Evolutionary conservation across 176 grass and related monocot genomes (phyloP).

Genomic region (Oryza longistaminata): DNA sequence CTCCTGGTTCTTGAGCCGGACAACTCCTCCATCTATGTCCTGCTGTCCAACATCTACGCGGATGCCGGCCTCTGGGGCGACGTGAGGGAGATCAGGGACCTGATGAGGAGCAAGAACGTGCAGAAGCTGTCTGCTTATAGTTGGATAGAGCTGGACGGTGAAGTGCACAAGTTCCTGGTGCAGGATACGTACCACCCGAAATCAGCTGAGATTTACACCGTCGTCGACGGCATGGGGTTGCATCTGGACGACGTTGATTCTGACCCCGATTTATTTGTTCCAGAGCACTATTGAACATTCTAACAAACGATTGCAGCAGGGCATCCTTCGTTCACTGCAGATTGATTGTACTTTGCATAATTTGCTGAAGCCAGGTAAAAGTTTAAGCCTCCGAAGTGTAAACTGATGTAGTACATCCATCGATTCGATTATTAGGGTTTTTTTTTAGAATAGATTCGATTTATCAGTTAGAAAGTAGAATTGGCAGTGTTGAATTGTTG

Average conservation of each 20-base stretch:
- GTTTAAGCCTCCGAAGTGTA: background rate
- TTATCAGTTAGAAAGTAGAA: background rate
- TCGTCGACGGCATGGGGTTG: conserved; percentile 54
- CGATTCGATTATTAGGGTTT: background rate
- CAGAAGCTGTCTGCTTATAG: conserved; percentile 83
- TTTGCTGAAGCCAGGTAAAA: background rate
- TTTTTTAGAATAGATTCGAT: too few relatives aligned
- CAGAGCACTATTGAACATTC: conserved; percentile 34
- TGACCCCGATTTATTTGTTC: conserved; percentile 44
- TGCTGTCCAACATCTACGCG: conserved; percentile 77
- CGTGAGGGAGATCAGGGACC: conserved; percentile 58
- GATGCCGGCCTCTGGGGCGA: conserved; percentile 64
- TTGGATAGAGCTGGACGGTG: conserved; percentile 79
- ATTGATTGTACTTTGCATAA: background rate
- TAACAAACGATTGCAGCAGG: background rate
- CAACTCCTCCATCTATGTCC: conserved; percentile 69
- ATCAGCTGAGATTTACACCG: conserved; percentile 60
- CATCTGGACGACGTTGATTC: conserved; percentile 37
- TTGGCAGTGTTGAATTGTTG: background rate
- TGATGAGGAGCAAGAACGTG: conserved; percentile 76
- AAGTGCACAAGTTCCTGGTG: conserved; percentile 73
- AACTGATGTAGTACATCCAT: background rate
- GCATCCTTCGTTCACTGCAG: background rate
- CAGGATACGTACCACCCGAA: conserved; percentile 60
- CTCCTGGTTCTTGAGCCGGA: conserved; percentile 56